Percentiles rank a stretch among this genome's conserved stretches.
phyloP scores from a whole-genome alignment of 163 green algal species.

The Smithsoniella earleae region DNA sequence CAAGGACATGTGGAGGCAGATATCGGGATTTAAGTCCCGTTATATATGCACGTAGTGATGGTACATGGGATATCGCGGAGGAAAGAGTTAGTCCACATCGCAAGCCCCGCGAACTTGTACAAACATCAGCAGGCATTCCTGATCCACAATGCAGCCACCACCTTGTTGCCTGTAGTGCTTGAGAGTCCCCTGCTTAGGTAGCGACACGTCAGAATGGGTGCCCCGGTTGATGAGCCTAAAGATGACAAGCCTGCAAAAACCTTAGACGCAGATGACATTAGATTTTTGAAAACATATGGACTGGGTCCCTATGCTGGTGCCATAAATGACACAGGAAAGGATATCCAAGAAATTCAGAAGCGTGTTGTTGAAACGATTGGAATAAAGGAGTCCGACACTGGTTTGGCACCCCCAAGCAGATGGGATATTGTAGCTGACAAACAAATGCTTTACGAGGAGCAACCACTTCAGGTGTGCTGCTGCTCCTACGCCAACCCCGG shows the following conservation, averaged over 20 bases:
- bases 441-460: constrained; percentile 95
- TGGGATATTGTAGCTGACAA: constrained; percentile 99
- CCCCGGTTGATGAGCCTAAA: constrained; percentile 12
- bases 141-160: too few species aligned
- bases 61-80: too few species aligned
- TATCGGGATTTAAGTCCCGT: too few species aligned
- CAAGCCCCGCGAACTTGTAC: too few species aligned
- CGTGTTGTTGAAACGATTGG: constrained; percentile 86
- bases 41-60: too few species aligned
- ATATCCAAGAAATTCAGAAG: constrained; percentile 86
- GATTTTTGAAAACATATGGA: constrained; percentile 47
- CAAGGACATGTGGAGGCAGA: too few species aligned
- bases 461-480: constrained; percentile 73
- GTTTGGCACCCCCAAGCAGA: constrained; percentile 82
- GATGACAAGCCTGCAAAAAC: constrained; percentile 18
- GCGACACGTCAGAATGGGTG: not conserved
- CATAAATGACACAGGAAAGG: constrained; percentile 85
- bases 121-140: too few species aligned
- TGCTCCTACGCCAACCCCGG: too few species aligned
- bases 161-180: too few species aligned
- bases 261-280: constrained; percentile 24
- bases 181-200: too few species aligned
- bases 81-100: too few species aligned
- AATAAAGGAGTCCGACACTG: constrained; percentile 97
- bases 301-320: constrained; percentile 78